Conservation (phyloP, 768 basidiomycete genomes). For the Leccinum uliginosum region DNA sequence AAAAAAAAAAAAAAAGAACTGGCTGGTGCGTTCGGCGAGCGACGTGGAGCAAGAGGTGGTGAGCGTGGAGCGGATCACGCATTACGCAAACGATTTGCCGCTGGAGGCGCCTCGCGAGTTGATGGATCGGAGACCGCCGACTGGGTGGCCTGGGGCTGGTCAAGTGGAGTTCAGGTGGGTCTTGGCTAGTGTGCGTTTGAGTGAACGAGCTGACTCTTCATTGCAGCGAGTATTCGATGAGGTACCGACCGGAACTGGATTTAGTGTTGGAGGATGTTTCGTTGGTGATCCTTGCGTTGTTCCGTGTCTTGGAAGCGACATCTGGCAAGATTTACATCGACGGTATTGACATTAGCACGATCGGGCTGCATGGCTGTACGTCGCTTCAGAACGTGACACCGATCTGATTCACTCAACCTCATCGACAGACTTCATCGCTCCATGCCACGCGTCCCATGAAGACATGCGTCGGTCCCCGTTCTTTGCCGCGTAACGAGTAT, state of each 20-base stretch:
- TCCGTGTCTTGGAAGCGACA: constrained; percentile 71
- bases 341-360: constrained; percentile 69
- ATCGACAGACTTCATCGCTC: constrained; percentile 39
- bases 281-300: constrained; percentile 65
- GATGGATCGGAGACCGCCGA: constrained; percentile 47
- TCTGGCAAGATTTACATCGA: constrained; percentile 69
- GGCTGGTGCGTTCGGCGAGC: constrained; percentile 77
- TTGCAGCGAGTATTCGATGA: constrained; percentile 60
- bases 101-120: too few relatives aligned
- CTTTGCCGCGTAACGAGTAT: constrained; percentile 44
- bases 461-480: constrained; percentile 49
- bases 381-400: too few relatives aligned
- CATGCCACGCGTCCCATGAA: constrained; percentile 57
- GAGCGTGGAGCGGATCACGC: constrained; percentile 81
- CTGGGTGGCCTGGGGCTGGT: constrained; percentile 72
- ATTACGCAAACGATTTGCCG: constrained; percentile 64
- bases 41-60: constrained; percentile 92
- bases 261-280: constrained; percentile 73
- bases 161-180: constrained; percentile 67
- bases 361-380: constrained; percentile 63
- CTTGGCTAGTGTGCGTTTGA: not conserved
- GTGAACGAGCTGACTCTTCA: not conserved
- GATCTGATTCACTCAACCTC: not conserved
- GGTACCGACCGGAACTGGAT: constrained; percentile 79
- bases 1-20: constrained; percentile 58